These are phyloP conservation scores for Phytophthora brassicae DNA, from an alignment of 352 stramenopile genomes.

Conservation along the genomic window DNA sequence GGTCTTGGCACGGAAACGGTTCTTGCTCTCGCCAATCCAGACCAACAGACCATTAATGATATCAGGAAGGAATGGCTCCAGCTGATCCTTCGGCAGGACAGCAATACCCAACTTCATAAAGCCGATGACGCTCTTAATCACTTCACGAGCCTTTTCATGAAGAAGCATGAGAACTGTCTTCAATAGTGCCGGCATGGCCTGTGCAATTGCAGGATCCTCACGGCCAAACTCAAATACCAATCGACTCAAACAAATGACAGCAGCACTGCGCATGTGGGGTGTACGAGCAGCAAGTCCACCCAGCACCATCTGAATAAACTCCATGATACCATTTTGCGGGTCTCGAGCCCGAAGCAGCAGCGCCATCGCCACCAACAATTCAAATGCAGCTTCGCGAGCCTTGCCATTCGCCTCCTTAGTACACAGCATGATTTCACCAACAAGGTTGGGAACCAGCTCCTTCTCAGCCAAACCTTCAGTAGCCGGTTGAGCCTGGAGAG, in stretches of 20 bases:
- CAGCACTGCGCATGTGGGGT: constrained; percentile 95
- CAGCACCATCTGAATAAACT: constrained; percentile 94
- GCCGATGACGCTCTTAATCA: constrained; percentile 95
- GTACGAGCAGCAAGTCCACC: constrained; percentile 92
- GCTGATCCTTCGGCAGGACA: constrained; percentile 85
- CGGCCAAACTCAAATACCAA: constrained; percentile 95
- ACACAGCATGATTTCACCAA: constrained; percentile 96
- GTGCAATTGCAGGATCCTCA: constrained; percentile 58
- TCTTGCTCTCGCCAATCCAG: constrained; percentile 94
- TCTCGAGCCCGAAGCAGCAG: constrained; percentile 69
- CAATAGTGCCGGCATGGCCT: constrained; percentile 87
- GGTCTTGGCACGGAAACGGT: constrained; percentile 95
- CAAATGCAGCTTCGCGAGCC: constrained; percentile 86
- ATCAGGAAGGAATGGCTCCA: constrained; percentile 90
- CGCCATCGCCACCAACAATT: constrained; percentile 85
- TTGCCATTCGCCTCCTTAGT: constrained; percentile 97
- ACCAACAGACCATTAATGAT: constrained; percentile 92
- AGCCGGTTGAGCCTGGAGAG: constrained; percentile 63
- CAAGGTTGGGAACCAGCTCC: constrained; percentile 88
- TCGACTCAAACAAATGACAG: constrained; percentile 93
- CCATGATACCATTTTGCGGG: constrained; percentile 67
- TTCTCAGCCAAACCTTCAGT: constrained; percentile 54
- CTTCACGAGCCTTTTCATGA: constrained; percentile 94
- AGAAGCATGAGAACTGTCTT: constrained; percentile 92
- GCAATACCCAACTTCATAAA: constrained; percentile 96